A percentile compares a stretch with the other conserved stretches of the same genome.
phyloP scores from a whole-genome alignment of 495 filamentous ascomycete genomes.

The Elaphomyces granulatus region DNA sequence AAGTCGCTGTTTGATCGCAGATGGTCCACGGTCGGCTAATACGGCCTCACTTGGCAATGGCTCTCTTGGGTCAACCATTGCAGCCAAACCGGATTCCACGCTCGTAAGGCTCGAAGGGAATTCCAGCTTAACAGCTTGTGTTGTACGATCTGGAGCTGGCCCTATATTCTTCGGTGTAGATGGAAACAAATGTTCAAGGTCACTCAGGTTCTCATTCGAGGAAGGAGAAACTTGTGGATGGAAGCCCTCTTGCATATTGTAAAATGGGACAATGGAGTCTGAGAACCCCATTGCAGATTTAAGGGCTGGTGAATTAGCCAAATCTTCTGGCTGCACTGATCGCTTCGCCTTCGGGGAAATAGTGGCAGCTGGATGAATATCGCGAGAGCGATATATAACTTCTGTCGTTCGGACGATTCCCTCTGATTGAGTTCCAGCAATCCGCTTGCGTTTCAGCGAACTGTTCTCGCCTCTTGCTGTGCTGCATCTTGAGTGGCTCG shows the following conservation, averaged over 20 bases:
- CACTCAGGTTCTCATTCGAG: constrained; percentile 13
- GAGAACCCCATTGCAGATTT: constrained; percentile 2
- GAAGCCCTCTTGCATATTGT: constrained; percentile 10
- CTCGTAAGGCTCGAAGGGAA: not conserved
- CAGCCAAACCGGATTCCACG: not conserved
- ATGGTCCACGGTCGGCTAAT: no score
- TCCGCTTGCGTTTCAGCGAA: not conserved
- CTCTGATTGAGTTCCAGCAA: not conserved
- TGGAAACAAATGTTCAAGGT: constrained; percentile 20
- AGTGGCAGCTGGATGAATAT: constrained; percentile 3
- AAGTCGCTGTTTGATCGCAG: no score
- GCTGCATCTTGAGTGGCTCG: no score
- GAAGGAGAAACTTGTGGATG: constrained; percentile 5
- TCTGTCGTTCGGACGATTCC: constrained; percentile 9
- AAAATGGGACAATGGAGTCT: constrained; percentile 17
- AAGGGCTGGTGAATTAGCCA: not conserved
- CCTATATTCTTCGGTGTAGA: constrained; percentile 5
- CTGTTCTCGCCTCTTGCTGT: not conserved
- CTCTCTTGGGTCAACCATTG: not conserved
- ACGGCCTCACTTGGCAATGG: no score
- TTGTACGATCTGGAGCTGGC: no score
- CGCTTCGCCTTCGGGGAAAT: not conserved
- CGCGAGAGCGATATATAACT: constrained; percentile 8
- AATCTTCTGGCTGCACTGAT: not conserved
- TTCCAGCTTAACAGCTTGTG: no score